These are phyloP conservation scores for Sporothrix sp. DNA, from an alignment of 2,329 filamentous ascomycete species.

Conservation along the genomic window DNA sequence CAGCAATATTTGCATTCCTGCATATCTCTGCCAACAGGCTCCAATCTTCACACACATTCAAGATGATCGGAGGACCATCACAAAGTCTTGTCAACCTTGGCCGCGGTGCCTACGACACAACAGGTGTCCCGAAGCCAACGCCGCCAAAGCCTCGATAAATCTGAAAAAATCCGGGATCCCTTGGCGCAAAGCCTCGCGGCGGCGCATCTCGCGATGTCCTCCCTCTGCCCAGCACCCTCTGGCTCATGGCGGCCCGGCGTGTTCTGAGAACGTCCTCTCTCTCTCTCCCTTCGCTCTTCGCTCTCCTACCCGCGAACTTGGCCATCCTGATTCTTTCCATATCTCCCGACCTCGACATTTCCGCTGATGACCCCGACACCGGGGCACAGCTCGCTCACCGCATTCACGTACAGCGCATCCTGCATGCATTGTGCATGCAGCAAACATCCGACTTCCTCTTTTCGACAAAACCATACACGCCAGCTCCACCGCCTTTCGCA, in stretches of 20 bases:
- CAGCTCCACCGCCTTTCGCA: constrained; percentile 8
- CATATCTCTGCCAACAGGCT: neutral
- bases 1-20: neutral
- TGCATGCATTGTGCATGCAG: constrained; percentile 13
- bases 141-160: constrained; percentile 28
- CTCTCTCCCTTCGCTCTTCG: neutral
- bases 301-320: neutral
- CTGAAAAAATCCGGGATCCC: neutral
- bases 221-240: neutral
- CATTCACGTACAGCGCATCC: constrained; percentile 8
- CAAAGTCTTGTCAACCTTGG: constrained; percentile 26
- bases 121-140: constrained; percentile 29
- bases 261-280: neutral
- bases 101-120: constrained; percentile 30
- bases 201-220: constrained; percentile 1
- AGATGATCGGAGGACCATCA: constrained; percentile 26
- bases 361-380: neutral
- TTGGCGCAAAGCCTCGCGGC: neutral
- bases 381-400: constrained; percentile 4
- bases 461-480: neutral
- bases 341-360: neutral
- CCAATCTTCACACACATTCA: constrained; percentile 15
- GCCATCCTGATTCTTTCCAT: neutral
- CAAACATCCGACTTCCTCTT: neutral
- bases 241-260: neutral